A percentile compares a stretch with the other conserved stretches of the same genome.
phyloP scores from a whole-genome alignment of 495 filamentous ascomycete genomes.

The Neurospora sp. region DNA sequence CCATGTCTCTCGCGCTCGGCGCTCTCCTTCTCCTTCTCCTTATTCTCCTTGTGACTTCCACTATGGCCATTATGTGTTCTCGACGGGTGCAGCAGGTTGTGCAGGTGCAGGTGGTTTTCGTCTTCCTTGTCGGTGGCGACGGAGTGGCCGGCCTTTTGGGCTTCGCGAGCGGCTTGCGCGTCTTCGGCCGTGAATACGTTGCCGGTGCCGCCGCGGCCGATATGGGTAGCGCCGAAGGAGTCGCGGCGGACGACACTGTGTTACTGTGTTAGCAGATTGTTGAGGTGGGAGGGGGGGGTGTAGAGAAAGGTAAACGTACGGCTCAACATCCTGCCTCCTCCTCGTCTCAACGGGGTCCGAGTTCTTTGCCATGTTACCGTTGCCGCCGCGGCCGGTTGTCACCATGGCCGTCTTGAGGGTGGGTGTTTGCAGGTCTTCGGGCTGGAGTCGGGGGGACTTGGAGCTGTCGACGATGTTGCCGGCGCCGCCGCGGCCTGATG shows the following conservation, averaged over 20 bases:
- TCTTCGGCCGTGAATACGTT: conserved; percentile 41
- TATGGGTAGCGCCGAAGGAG: conserved; percentile 30
- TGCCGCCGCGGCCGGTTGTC: conserved; percentile 60
- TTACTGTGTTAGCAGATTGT: neutral
- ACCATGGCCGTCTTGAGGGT: conserved; percentile 71
- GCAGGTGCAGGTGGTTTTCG: conserved; percentile 2
- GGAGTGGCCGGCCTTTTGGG: conserved; percentile 19
- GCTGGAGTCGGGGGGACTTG: conserved; percentile 34
- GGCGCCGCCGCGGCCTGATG: conserved; percentile 45
- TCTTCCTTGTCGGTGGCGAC: neutral
- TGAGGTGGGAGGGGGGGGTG: neutral
- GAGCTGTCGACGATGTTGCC: conserved; percentile 65
- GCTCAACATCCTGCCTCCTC: conserved; percentile 68
- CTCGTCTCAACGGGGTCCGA: conserved; percentile 62
- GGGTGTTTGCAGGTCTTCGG: conserved; percentile 64
- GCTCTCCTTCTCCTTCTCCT: conserved; percentile 10
- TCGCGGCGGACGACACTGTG: conserved; percentile 28
- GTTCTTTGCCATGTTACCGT: conserved; percentile 64
- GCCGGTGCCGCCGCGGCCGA: conserved; percentile 47
- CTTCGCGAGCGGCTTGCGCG: conserved; percentile 22
- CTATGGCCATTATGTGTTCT: neutral
- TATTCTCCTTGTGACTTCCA: neutral
- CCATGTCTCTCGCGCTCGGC: conserved; percentile 3
- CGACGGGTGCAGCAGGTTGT: neutral
- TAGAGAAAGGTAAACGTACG: conserved; percentile 27